Conservation (phyloP, 352 stramenopile species). For the Paralagenidium karlingii region DNA sequence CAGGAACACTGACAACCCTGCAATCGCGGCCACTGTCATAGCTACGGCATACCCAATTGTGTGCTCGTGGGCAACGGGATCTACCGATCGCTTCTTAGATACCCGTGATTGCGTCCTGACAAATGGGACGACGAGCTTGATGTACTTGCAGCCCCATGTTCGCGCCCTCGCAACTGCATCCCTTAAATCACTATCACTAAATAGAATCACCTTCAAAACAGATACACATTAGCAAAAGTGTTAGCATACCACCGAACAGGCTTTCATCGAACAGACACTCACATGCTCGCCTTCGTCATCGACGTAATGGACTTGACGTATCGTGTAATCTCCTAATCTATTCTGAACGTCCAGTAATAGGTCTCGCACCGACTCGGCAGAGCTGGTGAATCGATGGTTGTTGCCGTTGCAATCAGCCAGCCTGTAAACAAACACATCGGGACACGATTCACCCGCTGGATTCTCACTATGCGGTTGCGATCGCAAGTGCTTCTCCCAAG, state of each 20-base stretch:
- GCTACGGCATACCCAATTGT: constrained; percentile 66
- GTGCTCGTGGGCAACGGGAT: neutral
- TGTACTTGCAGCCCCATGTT: constrained; percentile 76
- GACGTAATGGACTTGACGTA: constrained; percentile 63
- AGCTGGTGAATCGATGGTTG: constrained; percentile 80
- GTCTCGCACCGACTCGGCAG: constrained; percentile 55
- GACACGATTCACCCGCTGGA: constrained; percentile 10
- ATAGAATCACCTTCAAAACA: constrained; percentile 42
- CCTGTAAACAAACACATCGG: constrained; percentile 72
- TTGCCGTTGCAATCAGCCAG: constrained; percentile 67
- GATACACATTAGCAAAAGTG: neutral
- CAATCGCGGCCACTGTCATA: constrained; percentile 57
- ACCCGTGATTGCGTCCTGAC: neutral
- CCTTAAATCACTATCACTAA: constrained; percentile 68
- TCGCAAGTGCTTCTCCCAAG: neutral
- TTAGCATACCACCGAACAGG: neutral
- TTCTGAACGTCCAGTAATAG: constrained; percentile 59
- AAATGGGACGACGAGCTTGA: constrained; percentile 55
- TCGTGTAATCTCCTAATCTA: constrained; percentile 59
- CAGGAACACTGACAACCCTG: constrained; percentile 64
- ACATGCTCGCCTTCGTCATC: constrained; percentile 76
- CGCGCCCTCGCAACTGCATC: constrained; percentile 62
- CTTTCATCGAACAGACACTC: constrained; percentile 2
- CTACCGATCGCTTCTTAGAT: neutral
- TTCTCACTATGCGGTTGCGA: constrained; percentile 6